Base-by-base conservation (phyloP, 495 filamentous ascomycete genomes). In the Penicillium maclennaniae region DNA sequence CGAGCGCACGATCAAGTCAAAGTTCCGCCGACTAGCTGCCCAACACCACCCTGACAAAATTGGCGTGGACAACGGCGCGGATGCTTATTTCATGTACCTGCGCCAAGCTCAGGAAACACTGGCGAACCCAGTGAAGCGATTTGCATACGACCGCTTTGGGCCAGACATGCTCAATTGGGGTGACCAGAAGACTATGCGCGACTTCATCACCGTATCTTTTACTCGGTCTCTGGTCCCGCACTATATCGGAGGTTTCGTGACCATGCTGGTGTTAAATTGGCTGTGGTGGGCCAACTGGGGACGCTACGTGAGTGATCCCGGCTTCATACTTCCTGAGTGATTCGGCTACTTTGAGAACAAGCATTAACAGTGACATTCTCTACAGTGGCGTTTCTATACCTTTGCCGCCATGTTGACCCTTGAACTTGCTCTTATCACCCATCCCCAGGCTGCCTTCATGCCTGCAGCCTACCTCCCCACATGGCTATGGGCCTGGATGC, bases 121-220 rank as follows among this genome's bases (percentile, higher is more conserved):
- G 14, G 63, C 81, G 0, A 84, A 96, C 63, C 85, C 91, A 3
- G 83, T 83, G 6, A 86, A 83, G 69, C 83, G 92, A 42, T 95
- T 92, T 65, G 93, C 91, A 3, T 98, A 98, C 68, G 91, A 97
- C 59, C 83, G 92, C 12, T 95, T 96, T 69, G 93, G 93, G 0
- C 83, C 88, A 0, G 83, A 86, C 17, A 77, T 90, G n/a, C 59
- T 85, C 8, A 62, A 65, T 21, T 92, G 88, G 83, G 76, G 81
- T 46, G 75, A 86, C 41, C 85, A 83, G 71, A 75, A 77, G 47
- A 92, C 87, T 1, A 71, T 87, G 45, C 79, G 80, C 20, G 92
- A 96, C 52, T 96, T 80, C 60, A 65, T 95, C n/a, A 60, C 77
- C 39, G 70, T 75, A 28, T 92, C 91, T 42, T 59, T 86, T 21